A percentile compares a stretch with the other conserved stretches of the same genome.
Conservation (phyloP, 805 yeast genomes). For the Kodamaea nitidulidarum region DNA sequence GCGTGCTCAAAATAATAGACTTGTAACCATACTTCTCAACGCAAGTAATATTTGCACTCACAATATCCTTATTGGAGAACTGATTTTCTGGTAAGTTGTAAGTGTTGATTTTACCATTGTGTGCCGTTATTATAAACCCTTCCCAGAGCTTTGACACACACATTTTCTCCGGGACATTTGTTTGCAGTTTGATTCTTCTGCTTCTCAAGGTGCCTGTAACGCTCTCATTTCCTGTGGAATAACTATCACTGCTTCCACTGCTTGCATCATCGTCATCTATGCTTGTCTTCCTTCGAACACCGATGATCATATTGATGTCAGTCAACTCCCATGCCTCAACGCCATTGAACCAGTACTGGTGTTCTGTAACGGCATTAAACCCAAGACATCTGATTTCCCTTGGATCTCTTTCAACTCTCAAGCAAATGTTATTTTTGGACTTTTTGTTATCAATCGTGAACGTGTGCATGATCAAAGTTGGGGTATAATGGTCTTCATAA, state of each 20-base stretch:
- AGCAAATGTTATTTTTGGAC: constrained; percentile 75
- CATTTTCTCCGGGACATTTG: not conserved
- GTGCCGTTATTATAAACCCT: constrained; percentile 68
- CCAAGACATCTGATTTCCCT: constrained; percentile 89
- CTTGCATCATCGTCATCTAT: constrained; percentile 7
- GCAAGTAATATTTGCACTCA: constrained; percentile 56
- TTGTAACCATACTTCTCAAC: constrained; percentile 72
- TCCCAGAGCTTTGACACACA: constrained; percentile 49
- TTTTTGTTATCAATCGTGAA: constrained; percentile 60
- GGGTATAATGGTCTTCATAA: constrained; percentile 57
- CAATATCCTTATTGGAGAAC: constrained; percentile 33
- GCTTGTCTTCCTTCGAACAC: constrained; percentile 38
- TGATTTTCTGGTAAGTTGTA: constrained; percentile 49
- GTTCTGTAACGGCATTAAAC: constrained; percentile 69
- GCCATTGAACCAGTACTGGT: constrained; percentile 58
- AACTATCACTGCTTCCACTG: too few relatives aligned
- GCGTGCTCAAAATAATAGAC: constrained; percentile 70
- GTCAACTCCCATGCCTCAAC: constrained; percentile 80
- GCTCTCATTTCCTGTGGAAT: constrained; percentile 7
- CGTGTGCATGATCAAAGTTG: constrained; percentile 66
- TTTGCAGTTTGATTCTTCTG: constrained; percentile 8
- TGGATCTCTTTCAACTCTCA: constrained; percentile 89
- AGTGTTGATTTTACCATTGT: constrained; percentile 57
- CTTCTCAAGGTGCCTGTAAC: constrained; percentile 15
- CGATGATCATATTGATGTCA: constrained; percentile 73